phyloP scores from a whole-genome alignment of 805 yeast species.

The Kazachstania bromeliacearum region DNA sequence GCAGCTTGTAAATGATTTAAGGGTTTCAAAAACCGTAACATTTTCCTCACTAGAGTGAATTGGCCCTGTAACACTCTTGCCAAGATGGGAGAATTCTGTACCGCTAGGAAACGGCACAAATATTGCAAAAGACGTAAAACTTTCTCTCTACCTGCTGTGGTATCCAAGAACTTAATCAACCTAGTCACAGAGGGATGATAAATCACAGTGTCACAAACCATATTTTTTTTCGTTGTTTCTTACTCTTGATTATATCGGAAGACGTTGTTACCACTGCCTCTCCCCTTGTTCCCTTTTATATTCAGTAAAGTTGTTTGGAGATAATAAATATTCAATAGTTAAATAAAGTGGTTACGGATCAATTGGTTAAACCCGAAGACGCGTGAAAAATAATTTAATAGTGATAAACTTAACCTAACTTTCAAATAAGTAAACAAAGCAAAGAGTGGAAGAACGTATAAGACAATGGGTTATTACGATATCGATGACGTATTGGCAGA shows the following conservation, averaged over 20 bases:
- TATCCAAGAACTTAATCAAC: slow-evolving; percentile 52
- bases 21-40: slow-evolving; percentile 77
- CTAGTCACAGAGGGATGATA: slow-evolving; percentile 49
- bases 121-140: slow-evolving; percentile 53
- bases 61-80: slow-evolving; percentile 51
- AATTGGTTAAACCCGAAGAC: too few relatives aligned
- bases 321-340: too few relatives aligned
- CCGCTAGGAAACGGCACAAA: slow-evolving; percentile 63
- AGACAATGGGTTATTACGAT: slow-evolving; percentile 52
- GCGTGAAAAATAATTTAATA: too few relatives aligned
- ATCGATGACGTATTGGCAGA: slow-evolving; percentile 69
- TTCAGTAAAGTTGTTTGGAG: too few relatives aligned
- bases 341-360: too few relatives aligned
- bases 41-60: slow-evolving; percentile 67
- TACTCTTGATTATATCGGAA: too few relatives aligned
- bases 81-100: slow-evolving; percentile 38
- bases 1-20: slow-evolving; percentile 63
- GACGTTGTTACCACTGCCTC: too few relatives aligned
- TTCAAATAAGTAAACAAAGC: too few relatives aligned
- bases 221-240: too few relatives aligned
- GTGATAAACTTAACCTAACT: too few relatives aligned
- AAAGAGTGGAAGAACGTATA: too few relatives aligned
- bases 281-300: too few relatives aligned
- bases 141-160: slow-evolving; percentile 72
- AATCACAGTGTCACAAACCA: slow-evolving; percentile 60